Percentiles rank a stretch among this genome's conserved stretches.
These are phyloP conservation scores for Spergularia bocconei DNA, from an alignment of 148 eudicot genomes.

Conservation along the genomic window DNA sequence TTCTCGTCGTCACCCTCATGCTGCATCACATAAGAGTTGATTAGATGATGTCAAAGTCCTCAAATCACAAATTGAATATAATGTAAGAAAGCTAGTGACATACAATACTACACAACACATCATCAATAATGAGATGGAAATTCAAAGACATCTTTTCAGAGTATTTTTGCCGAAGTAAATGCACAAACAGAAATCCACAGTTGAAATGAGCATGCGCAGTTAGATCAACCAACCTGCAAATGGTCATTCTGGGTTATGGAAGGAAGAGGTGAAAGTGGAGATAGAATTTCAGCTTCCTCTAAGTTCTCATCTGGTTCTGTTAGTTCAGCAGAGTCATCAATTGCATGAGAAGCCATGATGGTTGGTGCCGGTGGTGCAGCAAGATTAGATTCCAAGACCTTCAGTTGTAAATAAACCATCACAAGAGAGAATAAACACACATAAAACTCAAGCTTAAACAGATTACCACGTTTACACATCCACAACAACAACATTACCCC, in stretches of 20 bases:
- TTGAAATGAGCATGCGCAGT: not conserved
- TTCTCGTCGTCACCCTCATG: conserved; percentile 50
- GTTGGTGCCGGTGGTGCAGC: conserved; percentile 44
- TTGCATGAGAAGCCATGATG: conserved; percentile 79
- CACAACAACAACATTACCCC: too few relatives aligned
- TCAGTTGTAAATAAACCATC: conserved; percentile 29
- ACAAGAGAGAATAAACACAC: too few relatives aligned
- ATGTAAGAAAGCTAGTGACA: not conserved
- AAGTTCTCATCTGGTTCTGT: conserved; percentile 41
- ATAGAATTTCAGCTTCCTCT: conserved; percentile 32
- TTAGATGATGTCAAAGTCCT: not conserved
- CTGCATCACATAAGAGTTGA: conserved; percentile 40
- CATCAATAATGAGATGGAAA: not conserved
- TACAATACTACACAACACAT: too few relatives aligned
- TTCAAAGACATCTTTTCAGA: not conserved
- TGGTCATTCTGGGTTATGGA: conserved; percentile 43
- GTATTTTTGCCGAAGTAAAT: not conserved
- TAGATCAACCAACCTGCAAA: conserved; percentile 46
- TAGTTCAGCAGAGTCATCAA: conserved; percentile 55
- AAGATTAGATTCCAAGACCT: conserved; percentile 36
- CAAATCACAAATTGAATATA: not conserved
- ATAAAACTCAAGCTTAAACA: not conserved
- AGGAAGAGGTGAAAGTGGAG: conserved; percentile 51
- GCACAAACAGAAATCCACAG: not conserved
- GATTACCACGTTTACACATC: not conserved